Percentiles rank a stretch among this genome's conserved stretches.
phyloP scores from a whole-genome alignment of 306 rosid species.

The Casuarina glauca region DNA sequence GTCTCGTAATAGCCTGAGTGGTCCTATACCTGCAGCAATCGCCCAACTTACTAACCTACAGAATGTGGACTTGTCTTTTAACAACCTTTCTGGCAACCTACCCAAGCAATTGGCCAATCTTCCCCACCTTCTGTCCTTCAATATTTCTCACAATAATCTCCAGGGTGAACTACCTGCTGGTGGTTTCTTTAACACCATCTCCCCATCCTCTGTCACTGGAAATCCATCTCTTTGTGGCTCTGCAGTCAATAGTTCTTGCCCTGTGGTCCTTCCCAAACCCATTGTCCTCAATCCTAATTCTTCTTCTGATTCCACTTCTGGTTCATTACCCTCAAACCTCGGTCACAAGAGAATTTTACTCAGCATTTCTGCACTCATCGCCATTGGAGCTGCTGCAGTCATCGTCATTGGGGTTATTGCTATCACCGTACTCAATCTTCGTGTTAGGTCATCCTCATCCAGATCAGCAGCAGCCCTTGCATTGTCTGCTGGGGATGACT shows the following conservation, averaged over 20 bases:
- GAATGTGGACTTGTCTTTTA: slow-evolving; percentile 77
- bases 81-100: slow-evolving; percentile 69
- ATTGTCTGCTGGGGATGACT: slow-evolving; percentile 87
- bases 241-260: slow-evolving; percentile 79
- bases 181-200: slow-evolving; percentile 85
- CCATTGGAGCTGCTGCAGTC: slow-evolving; percentile 97
- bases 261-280: slow-evolving; percentile 87
- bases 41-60: slow-evolving; percentile 68
- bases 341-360: slow-evolving; percentile 86
- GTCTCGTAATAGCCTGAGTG: slow-evolving; percentile 66
- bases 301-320: slow-evolving; percentile 52
- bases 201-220: slow-evolving; percentile 67
- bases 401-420: slow-evolving; percentile 91
- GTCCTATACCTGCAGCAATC: slow-evolving; percentile 69
- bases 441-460: slow-evolving; percentile 60
- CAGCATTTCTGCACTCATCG: slow-evolving; percentile 96
- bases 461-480: slow-evolving; percentile 59
- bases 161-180: slow-evolving; percentile 93
- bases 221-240: slow-evolving; percentile 94
- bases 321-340: slow-evolving; percentile 49
- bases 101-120: slow-evolving; percentile 92
- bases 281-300: slow-evolving; percentile 95
- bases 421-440: slow-evolving; percentile 90
- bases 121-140: slow-evolving; percentile 72
- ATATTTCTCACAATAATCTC: slow-evolving; percentile 90